These are phyloP conservation scores for Capillidium rhysosporum DNA, from an alignment of 371 early-diverging fungal species.

Conservation along the genomic window DNA sequence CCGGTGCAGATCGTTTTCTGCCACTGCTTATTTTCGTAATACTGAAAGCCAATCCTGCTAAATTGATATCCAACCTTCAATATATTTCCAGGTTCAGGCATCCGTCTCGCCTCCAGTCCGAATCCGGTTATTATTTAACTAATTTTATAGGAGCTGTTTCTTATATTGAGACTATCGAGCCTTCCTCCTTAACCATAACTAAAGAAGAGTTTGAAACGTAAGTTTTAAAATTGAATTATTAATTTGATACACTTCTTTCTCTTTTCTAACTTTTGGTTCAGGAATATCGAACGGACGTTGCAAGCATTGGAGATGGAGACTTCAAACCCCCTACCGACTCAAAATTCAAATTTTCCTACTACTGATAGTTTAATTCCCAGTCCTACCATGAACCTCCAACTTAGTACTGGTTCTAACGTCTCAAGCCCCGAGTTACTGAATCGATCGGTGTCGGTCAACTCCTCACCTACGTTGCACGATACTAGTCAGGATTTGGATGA, in stretches of 20 bases:
- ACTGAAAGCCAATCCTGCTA: constrained; percentile 47
- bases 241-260: no score
- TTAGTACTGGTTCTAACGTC: neutral
- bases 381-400: no score
- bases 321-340: neutral
- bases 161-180: constrained; percentile 42
- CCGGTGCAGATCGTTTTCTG: constrained; percentile 60
- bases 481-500: neutral
- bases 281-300: constrained; percentile 2
- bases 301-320: neutral
- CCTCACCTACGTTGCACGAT: neutral
- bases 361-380: no score
- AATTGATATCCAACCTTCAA: constrained; percentile 65
- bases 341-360: no score
- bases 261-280: no score
- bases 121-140: constrained; percentile 68
- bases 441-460: neutral
- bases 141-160: constrained; percentile 43
- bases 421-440: neutral
- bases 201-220: constrained; percentile 38
- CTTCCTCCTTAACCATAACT: constrained; percentile 39
- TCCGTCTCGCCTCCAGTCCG: constrained; percentile 51
- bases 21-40: constrained; percentile 71
- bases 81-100: constrained; percentile 64
- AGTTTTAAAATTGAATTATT: neutral